These are phyloP conservation scores for Globisporangium camurandrum DNA, from an alignment of 352 stramenopile genomes.

Conservation along the genomic window DNA sequence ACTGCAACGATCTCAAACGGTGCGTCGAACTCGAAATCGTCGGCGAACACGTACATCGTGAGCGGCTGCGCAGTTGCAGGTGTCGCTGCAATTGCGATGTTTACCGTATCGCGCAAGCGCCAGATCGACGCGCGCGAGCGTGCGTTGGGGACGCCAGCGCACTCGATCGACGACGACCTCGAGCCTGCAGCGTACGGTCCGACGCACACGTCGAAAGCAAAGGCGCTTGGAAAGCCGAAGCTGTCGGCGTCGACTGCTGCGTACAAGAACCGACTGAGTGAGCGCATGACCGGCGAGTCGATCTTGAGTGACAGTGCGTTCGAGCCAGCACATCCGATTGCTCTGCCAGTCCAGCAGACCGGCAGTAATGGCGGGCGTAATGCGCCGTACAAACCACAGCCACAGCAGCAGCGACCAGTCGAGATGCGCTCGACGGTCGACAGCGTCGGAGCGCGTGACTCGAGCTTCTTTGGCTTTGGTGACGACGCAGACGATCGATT, in stretches of 20 bases:
- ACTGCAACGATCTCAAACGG: conserved; percentile 11
- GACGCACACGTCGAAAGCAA: conserved; percentile 16
- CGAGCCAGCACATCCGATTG: background rate
- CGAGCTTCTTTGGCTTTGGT: conserved; percentile 11
- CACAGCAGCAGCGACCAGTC: background rate
- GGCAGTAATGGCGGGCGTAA: background rate
- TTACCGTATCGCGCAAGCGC: conserved; percentile 25
- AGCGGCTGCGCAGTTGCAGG: conserved; percentile 19
- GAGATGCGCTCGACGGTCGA: background rate
- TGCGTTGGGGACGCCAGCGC: conserved; percentile 19
- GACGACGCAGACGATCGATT: conserved; percentile 7
- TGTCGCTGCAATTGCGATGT: conserved; percentile 26
- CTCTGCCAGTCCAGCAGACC: background rate
- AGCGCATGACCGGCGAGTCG: conserved; percentile 13
- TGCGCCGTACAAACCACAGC: conserved; percentile 1
- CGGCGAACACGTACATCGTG: conserved; percentile 15
- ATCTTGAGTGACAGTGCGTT: conserved; percentile 6
- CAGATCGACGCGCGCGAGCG: conserved; percentile 17
- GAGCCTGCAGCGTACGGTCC: conserved; percentile 9
- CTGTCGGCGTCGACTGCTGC: conserved; percentile 3
- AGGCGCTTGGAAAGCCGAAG: no score
- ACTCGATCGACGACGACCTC: no score
- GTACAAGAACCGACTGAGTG: conserved; percentile 10
- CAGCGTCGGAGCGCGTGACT: conserved; percentile 3
- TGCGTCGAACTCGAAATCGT: conserved; percentile 12